These are phyloP conservation scores for Clarkia xantiana DNA, from an alignment of 345 rosid species.

Conservation along the genomic window DNA sequence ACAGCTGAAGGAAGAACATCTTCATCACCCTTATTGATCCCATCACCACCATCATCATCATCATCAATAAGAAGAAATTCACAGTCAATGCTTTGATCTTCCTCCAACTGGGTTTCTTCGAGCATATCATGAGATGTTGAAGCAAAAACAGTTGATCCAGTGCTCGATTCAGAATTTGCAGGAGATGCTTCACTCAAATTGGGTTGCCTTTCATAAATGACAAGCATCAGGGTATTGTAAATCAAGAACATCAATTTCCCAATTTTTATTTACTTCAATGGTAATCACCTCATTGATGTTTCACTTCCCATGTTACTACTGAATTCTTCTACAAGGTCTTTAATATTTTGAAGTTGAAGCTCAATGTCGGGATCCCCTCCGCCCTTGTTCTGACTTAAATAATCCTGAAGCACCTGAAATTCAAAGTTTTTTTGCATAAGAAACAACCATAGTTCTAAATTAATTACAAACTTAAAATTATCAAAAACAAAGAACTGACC, in stretches of 20 bases:
- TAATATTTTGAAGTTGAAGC: constrained; percentile 59
- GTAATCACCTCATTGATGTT: constrained; percentile 59
- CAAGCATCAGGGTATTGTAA: not conserved
- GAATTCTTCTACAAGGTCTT: constrained; percentile 52
- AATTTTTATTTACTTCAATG: not conserved
- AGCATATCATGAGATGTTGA: constrained; percentile 24
- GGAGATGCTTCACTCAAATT: constrained; percentile 67
- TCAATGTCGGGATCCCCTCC: constrained; percentile 47
- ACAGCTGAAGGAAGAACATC: constrained; percentile 25
- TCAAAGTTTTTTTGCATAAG: no score
- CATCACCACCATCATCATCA: constrained; percentile 17
- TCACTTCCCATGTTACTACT: constrained; percentile 46
- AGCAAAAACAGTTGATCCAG: constrained; percentile 56
- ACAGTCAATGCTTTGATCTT: constrained; percentile 22
- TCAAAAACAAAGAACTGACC: constrained; percentile 25
- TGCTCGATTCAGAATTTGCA: constrained; percentile 77
- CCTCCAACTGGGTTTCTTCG: constrained; percentile 27
- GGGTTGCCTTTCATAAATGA: constrained; percentile 43
- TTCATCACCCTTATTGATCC: constrained; percentile 16
- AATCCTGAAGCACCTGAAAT: constrained; percentile 68
- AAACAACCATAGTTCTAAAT: no score
- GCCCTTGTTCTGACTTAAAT: constrained; percentile 50
- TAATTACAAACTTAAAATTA: no score
- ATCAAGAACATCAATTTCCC: constrained; percentile 4
- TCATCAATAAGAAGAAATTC: constrained; percentile 12